phyloP scores from a whole-genome alignment of 129 eudicot species.

The Helianthus annuus region DNA sequence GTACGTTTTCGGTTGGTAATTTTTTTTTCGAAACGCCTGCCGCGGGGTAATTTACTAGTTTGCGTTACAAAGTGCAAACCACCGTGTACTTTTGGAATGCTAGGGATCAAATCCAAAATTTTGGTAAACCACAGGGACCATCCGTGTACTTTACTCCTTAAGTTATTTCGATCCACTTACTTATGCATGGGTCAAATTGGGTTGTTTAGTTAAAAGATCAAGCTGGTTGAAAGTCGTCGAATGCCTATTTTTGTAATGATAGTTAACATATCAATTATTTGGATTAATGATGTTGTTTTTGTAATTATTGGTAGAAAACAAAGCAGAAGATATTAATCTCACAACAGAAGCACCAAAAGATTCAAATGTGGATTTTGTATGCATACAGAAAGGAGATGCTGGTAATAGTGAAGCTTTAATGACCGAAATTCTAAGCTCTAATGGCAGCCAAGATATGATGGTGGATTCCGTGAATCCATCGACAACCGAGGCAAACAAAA shows the following conservation, averaged over 20 bases:
- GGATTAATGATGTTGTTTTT: not conserved
- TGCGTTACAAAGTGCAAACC: too few relatives aligned
- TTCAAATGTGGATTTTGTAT: conserved; percentile 23
- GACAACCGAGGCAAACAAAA: not conserved
- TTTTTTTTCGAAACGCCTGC: too few relatives aligned
- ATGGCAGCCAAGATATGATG: not conserved
- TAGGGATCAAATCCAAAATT: too few relatives aligned
- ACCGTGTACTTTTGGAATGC: too few relatives aligned
- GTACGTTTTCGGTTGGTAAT: too few relatives aligned
- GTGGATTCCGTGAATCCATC: not conserved
- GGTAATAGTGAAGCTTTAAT: not conserved
- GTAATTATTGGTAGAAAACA: conserved; percentile 8
- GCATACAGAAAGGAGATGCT: conserved; percentile 7
- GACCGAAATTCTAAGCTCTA: not conserved
- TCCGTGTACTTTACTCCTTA: too few relatives aligned
- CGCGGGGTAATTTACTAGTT: too few relatives aligned
- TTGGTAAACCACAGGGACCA: too few relatives aligned
- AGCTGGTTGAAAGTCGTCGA: not conserved
- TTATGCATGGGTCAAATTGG: conserved; percentile 8
- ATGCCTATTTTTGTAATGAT: not conserved
- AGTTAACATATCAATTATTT: not conserved
- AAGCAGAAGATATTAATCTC: conserved; percentile 40
- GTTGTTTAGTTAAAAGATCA: not conserved
- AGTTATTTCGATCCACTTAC: not conserved
- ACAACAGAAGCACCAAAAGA: conserved; percentile 17